phyloP scores from a whole-genome alignment of 768 basidiomycete species.

The Russula foetens region DNA sequence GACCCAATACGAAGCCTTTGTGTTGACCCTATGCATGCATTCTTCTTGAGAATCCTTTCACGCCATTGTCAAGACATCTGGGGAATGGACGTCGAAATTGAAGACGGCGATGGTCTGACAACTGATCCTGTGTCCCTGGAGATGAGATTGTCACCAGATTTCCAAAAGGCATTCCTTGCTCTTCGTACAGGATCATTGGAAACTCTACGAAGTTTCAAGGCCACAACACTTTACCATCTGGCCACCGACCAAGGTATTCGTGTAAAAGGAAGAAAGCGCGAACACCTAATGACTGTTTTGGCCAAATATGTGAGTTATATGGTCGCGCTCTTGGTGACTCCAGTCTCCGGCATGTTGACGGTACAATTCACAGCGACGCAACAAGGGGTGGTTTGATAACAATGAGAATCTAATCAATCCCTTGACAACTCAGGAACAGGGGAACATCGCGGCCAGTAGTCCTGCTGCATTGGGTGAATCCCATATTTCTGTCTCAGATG shows the following conservation, averaged over 20 bases:
- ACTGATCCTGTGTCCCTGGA: background rate
- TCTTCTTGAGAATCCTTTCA: background rate
- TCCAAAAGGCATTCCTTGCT: background rate
- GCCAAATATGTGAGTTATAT: background rate
- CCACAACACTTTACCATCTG: background rate
- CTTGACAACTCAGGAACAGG: background rate
- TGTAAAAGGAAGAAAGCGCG: background rate
- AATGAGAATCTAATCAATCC: background rate
- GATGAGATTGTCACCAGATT: background rate
- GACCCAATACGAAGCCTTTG: constrained; percentile 3
- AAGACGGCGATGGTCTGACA: background rate
- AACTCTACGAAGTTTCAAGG: background rate
- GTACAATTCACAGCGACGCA: background rate
- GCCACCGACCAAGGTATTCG: background rate
- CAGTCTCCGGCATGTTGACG: background rate
- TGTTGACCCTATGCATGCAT: constrained; percentile 24
- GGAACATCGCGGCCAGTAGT: background rate
- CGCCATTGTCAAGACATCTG: background rate
- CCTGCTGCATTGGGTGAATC: background rate
- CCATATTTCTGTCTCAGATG: background rate
- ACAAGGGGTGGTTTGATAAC: background rate
- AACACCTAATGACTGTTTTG: background rate
- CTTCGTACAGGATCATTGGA: background rate
- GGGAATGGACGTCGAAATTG: background rate
- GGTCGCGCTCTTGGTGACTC: background rate